These are phyloP conservation scores for Trichoderma simmonsii DNA, from an alignment of 2,329 filamentous ascomycete genomes.

Conservation along the genomic window DNA sequence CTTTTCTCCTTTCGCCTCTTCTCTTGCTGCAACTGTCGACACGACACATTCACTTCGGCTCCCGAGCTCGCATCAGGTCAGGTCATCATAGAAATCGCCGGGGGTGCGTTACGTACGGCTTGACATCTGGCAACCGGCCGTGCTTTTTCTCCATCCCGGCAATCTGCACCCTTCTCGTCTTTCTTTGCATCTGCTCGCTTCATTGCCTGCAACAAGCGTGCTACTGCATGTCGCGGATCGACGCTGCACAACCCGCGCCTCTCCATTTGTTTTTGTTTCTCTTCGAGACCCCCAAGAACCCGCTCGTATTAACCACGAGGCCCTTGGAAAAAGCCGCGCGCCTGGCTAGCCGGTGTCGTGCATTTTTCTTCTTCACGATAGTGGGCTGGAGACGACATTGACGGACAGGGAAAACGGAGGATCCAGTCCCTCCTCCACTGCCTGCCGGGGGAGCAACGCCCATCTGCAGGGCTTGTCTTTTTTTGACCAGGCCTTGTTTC, in stretches of 20 bases:
- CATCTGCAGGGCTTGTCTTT: background rate
- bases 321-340: constrained; percentile 14
- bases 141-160: background rate
- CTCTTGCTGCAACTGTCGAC: background rate
- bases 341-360: constrained; percentile 11
- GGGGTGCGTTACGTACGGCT: background rate
- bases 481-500: background rate
- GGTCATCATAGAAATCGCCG: background rate
- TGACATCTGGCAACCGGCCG: background rate
- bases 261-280: constrained; percentile 18
- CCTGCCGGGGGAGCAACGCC: background rate
- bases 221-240: constrained; percentile 23
- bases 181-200: constrained; percentile 14
- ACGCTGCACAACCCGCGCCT: constrained; percentile 22
- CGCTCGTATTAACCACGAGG: constrained; percentile 14
- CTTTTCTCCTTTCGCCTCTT: background rate
- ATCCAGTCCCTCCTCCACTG: constrained; percentile 6
- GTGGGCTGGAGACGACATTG: constrained; percentile 5
- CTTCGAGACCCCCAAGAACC: constrained; percentile 7
- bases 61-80: background rate
- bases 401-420: background rate
- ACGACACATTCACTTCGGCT: background rate
- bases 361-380: constrained; percentile 8
- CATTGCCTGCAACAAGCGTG: constrained; percentile 17
- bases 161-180: constrained; percentile 8